These are phyloP conservation scores for Penicillium lividum DNA, from an alignment of 495 filamentous ascomycete species.

Conservation along the genomic window DNA sequence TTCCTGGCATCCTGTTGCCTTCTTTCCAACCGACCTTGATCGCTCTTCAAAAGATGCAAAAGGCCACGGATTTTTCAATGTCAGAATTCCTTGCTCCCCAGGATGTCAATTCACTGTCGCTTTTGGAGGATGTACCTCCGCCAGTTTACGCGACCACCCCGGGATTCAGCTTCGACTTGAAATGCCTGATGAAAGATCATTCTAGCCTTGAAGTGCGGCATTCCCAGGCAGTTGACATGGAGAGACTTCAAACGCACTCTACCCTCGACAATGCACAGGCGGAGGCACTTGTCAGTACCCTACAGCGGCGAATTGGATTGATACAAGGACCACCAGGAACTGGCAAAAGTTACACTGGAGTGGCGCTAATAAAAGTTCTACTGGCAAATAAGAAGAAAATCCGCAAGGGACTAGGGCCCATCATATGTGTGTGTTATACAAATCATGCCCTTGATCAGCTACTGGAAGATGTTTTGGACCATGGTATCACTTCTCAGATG, in stretches of 20 bases:
- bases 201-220: constrained; percentile 32
- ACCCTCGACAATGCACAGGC: constrained; percentile 62
- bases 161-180: constrained; percentile 57
- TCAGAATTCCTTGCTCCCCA: constrained; percentile 4
- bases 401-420: not conserved
- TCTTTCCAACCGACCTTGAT: constrained; percentile 4
- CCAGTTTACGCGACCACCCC: constrained; percentile 53
- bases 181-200: constrained; percentile 43
- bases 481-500: constrained; percentile 2
- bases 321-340: constrained; percentile 21
- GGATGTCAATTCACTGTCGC: not conserved
- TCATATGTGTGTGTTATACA: constrained; percentile 7
- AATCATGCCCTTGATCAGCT: constrained; percentile 11
- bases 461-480: constrained; percentile 2
- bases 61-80: constrained; percentile 3
- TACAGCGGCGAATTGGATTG: constrained; percentile 49
- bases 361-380: constrained; percentile 10
- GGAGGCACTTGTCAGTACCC: constrained; percentile 52
- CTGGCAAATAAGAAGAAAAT: constrained; percentile 4
- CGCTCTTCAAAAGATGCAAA: constrained; percentile 6
- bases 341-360: constrained; percentile 13
- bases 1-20: constrained; percentile 8
- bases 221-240: constrained; percentile 38
- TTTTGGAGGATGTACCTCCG: constrained; percentile 26
- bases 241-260: constrained; percentile 41